Evolutionary conservation across 306 rosid species (phyloP), one percentile per base, ranked within the genome.

Genomic region (Citrullus colocynthis): DNA sequence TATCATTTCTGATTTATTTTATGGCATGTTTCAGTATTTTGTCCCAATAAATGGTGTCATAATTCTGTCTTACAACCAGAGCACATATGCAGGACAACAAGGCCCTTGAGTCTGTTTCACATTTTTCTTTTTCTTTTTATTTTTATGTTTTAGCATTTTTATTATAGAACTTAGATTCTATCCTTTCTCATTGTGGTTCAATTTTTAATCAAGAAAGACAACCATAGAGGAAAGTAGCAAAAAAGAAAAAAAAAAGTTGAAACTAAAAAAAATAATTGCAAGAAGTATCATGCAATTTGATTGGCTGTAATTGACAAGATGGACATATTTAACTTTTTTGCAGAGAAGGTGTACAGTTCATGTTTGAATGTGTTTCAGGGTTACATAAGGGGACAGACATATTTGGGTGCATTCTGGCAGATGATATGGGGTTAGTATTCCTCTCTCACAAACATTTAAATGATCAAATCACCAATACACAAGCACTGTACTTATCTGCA

Each of bases 311-410:
- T 55, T 82, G 78, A 75, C 48, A 56, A 72, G 77, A 57, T 74
- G 59, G 61, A 66, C 75, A 48, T 66, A 28, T 67, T 24, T 71
- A 45, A 48, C 14, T 21, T 80, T 82, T 76, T 60, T 90, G 91
- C 96, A 93, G 98, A 87, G 96, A 94, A 85, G 98, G 97, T 37
- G 97, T 94, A 83, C 98, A 88, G 86, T 94, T 94, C 82, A 94
- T 91, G 97, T 94, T 94, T 84, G 97, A 91, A 78, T 94, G 98
- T 80, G 96, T 91, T 39, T 84, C 91, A 1, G 97, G 98, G 61
- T 81, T 89, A 74, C 83, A 83, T 78, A 84, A 78, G 66, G 77
- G 85, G 7, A 87, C 88, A 17, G 81, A 91, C 77, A 85, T 91
- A 83, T 61, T 81, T 75, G 98, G 98, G 82, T 95, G 98, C 88